Percentiles rank a stretch among this genome's conserved stretches.
Conservation (phyloP, 192 early-diverging fungal species). For the Chytriomyces hyalinus region DNA sequence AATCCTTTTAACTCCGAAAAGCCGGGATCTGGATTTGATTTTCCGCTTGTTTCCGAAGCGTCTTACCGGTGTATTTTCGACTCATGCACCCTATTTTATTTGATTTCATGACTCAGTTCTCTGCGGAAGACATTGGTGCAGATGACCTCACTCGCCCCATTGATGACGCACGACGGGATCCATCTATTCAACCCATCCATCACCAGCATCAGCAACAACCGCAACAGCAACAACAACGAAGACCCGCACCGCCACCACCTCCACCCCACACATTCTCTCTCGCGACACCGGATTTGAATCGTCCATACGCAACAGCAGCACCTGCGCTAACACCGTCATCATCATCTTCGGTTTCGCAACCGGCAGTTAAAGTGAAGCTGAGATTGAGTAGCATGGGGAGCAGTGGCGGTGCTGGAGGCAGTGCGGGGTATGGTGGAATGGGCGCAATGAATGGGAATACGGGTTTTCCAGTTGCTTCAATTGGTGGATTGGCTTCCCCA, state of each 20-base stretch:
- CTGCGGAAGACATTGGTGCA: slow-evolving; percentile 21
- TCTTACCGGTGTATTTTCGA: no score
- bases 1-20: neutral
- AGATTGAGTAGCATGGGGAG: no score
- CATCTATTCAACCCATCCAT: neutral
- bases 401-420: no score
- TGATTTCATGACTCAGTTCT: neutral
- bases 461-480: no score
- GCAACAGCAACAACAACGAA: neutral
- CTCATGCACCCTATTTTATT: no score
- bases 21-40: no score
- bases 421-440: no score
- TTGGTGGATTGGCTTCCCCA: no score
- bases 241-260: neutral
- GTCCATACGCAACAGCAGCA: neutral
- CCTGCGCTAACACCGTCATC: neutral
- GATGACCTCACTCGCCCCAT: slow-evolving; percentile 1
- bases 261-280: neutral
- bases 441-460: no score
- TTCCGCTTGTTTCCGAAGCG: no score
- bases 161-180: neutral
- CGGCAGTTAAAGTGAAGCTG: no score
- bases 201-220: neutral
- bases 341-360: no score
- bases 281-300: neutral